These are phyloP conservation scores for Quercus lobata DNA, from an alignment of 331 rosid species.

Conservation along the genomic window DNA sequence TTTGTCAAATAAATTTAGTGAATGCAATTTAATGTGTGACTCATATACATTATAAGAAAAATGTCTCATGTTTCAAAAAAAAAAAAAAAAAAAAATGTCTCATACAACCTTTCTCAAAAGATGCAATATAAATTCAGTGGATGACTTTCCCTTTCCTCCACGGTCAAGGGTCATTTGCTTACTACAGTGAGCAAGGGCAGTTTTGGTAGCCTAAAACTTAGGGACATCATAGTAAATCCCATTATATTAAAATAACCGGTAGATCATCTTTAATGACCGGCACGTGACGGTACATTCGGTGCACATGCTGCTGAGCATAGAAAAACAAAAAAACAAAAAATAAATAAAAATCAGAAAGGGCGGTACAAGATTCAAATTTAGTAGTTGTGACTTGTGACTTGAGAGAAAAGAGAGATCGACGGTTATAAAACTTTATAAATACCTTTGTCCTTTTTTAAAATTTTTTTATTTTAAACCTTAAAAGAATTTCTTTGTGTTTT, in stretches of 20 bases:
- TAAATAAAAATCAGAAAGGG: conserved; percentile 11
- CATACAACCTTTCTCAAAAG: too few relatives aligned
- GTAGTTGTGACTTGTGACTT: not conserved
- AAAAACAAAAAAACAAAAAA: not conserved
- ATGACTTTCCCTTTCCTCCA: too few relatives aligned
- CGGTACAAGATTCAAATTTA: conserved; percentile 53
- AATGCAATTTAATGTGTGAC: too few relatives aligned
- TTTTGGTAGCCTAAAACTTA: not conserved
- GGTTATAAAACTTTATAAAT: conserved; percentile 1
- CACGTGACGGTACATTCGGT: conserved; percentile 51
- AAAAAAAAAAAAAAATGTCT: too few relatives aligned
- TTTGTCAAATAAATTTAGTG: too few relatives aligned
- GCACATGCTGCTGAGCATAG: conserved; percentile 29
- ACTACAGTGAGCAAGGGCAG: not conserved
- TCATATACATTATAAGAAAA: too few relatives aligned
- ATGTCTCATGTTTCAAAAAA: too few relatives aligned
- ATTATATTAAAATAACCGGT: not conserved
- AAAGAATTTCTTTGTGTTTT: conserved; percentile 29
- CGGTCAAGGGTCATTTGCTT: too few relatives aligned
- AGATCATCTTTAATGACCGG: conserved; percentile 24
- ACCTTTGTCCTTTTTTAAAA: not conserved
- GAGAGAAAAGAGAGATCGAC: not conserved
- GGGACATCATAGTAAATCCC: conserved; percentile 15
- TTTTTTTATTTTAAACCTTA: not conserved
- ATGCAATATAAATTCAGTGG: too few relatives aligned